Evolutionary conservation across 805 yeast species (phyloP).

Genomic region (Torulaspora delbrueckii): DNA sequence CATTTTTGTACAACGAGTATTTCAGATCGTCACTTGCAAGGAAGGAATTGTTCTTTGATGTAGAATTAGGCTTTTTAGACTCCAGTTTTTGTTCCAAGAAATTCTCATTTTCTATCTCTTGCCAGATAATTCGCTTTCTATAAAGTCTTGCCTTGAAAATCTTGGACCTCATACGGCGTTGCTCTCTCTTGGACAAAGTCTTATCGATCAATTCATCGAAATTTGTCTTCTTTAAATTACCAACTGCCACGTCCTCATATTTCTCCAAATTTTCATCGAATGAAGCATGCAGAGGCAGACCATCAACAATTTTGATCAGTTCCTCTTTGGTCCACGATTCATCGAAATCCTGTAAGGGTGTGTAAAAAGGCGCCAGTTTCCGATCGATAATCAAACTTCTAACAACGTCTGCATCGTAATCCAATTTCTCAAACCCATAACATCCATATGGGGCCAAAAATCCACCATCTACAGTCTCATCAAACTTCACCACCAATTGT

Average conservation of each 20-base stretch:
- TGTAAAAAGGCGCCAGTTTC: slow-evolving; percentile 80
- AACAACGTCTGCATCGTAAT: slow-evolving; percentile 71
- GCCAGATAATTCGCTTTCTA: slow-evolving; percentile 45
- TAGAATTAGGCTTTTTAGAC: slow-evolving; percentile 8
- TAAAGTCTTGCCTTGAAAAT: slow-evolving; percentile 34
- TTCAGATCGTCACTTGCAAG: slow-evolving; percentile 40
- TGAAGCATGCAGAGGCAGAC: slow-evolving; percentile 53
- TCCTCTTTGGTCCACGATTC: slow-evolving; percentile 67
- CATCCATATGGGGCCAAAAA: slow-evolving; percentile 87
- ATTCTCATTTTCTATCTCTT: slow-evolving; percentile 53
- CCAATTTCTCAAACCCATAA: slow-evolving; percentile 66
- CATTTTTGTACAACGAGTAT: slow-evolving; percentile 57
- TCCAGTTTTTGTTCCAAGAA: slow-evolving; percentile 50
- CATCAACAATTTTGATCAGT: slow-evolving; percentile 48
- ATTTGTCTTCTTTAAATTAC: slow-evolving; percentile 24
- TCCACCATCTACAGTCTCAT: slow-evolving; percentile 90
- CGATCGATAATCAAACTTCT: slow-evolving; percentile 63
- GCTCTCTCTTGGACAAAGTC: slow-evolving; percentile 29
- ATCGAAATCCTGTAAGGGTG: slow-evolving; percentile 80
- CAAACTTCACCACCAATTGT: slow-evolving; percentile 53
- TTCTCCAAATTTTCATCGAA: slow-evolving; percentile 37
- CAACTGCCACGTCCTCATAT: slow-evolving; percentile 33
- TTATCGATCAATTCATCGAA: slow-evolving; percentile 32
- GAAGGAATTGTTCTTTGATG: slow-evolving; percentile 24
- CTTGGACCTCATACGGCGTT: slow-evolving; percentile 27